Percentiles rank a stretch among this genome's conserved stretches.
Evolutionary conservation across 2,329 filamentous ascomycete genomes (phyloP).

Genomic region (Nemania sp.): DNA sequence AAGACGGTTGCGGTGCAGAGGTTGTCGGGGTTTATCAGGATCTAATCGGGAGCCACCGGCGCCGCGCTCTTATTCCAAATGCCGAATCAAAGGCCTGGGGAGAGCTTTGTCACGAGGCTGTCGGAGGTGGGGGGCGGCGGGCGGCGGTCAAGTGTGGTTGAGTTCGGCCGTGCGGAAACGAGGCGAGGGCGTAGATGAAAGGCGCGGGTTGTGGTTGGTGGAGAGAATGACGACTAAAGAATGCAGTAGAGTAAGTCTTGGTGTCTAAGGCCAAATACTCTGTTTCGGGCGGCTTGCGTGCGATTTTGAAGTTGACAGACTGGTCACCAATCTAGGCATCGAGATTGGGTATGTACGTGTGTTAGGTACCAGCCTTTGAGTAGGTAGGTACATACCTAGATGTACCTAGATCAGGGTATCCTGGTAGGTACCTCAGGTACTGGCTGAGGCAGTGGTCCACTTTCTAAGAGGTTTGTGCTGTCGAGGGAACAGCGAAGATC

Average conservation of each 20-base stretch:
- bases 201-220: background rate
- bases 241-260: constrained; percentile 13
- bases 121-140: background rate
- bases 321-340: background rate
- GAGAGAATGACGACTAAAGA: constrained; percentile 18
- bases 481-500: background rate
- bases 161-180: background rate
- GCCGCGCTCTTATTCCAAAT: no score
- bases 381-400: no score
- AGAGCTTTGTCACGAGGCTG: background rate
- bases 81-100: background rate
- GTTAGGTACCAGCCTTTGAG: no score
- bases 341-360: no score
- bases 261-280: background rate
- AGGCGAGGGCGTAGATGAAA: background rate
- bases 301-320: constrained; percentile 1
- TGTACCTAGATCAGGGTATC: no score
- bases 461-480: background rate
- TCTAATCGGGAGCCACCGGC: no score
- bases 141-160: background rate
- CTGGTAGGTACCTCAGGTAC: no score
- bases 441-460: background rate
- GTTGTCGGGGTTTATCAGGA: background rate
- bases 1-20: background rate
- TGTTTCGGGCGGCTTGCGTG: background rate